A percentile compares a stretch with the other conserved stretches of the same genome.
phyloP scores from a whole-genome alignment of 768 basidiomycete species.

The Trametes cinnabarina region DNA sequence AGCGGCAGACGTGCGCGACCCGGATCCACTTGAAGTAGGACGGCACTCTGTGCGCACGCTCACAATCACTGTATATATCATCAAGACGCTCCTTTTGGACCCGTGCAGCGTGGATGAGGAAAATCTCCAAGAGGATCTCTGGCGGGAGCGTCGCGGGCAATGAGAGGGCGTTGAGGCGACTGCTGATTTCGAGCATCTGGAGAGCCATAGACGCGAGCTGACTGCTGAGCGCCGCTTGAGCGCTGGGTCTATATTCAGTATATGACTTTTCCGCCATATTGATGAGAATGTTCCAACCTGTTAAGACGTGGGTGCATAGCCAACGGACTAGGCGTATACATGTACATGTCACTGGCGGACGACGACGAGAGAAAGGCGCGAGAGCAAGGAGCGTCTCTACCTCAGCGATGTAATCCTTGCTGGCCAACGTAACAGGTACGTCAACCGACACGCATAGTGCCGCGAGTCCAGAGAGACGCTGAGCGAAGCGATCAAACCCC shows the following conservation, averaged over 20 bases:
- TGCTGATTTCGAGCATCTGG: neutral
- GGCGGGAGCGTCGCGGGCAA: neutral
- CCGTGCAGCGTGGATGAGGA: neutral
- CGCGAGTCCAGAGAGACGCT: too few relatives aligned
- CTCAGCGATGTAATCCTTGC: too few relatives aligned
- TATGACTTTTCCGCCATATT: neutral
- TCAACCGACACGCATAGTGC: too few relatives aligned
- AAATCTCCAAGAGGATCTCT: conserved; percentile 4
- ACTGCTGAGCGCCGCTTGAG: neutral
- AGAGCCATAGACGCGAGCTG: neutral
- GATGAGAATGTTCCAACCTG: neutral
- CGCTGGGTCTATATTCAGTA: neutral
- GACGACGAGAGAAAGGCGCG: neutral
- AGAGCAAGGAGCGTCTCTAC: neutral
- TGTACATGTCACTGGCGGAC: too few relatives aligned
- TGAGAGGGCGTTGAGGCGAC: neutral
- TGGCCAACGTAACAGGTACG: too few relatives aligned
- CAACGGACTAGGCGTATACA: neutral
- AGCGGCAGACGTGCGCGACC: conserved; percentile 6
- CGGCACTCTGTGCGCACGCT: neutral
- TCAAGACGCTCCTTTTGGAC: neutral
- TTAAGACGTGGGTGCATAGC: neutral
- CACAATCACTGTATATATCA: neutral
- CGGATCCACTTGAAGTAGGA: conserved; percentile 6
- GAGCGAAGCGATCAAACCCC: too few relatives aligned